Base-by-base conservation (phyloP, 257 asterid species). In the Fraxinus americana region DNA sequence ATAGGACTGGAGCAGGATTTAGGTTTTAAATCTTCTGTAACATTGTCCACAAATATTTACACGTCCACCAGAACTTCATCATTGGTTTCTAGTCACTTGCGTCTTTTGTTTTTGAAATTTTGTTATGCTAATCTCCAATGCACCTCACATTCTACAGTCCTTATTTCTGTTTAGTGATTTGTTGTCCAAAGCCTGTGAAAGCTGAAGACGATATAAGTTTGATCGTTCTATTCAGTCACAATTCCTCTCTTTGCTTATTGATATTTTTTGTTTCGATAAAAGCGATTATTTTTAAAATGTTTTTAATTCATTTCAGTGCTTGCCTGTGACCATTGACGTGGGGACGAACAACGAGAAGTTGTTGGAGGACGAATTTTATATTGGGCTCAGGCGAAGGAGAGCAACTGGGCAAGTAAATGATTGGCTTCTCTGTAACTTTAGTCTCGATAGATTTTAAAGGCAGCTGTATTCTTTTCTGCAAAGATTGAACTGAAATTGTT, bases 321-420 rank as follows among this genome's bases (percentile, higher is more conserved):
- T 94, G 86, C 98, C 98, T 1, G 86, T 94, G 36, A 94, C 98
- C 67, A 92, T 94, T 65, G 99, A 95, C 23, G 98, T 95, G 78
- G 99, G 99, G 74, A 95, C 99, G 36, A 95, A 95, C 84, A 95
- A 95, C 54, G 96, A 90, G 80, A 79, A 84, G 75, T 78, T 95
- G 86, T 75, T 95, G 78, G 85, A 93, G 35, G 98, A 95, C 34
- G 99, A 95, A 77, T 95, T 95, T 75, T 95, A 95, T 79, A 93
- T 95, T 74, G 99, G 99, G 73, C 98, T 95, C 32, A 88, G 89
- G 82, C 93, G 94, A 75, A 90, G 92, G 83, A 86, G 99, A 78
- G 99, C 99, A 74, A 93, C 97, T 12, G 99, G 99, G 61, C 92
- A 94, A 96, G 98, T 94, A 65, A 67, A 74, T 41, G 27, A 41